A percentile compares a stretch with the other conserved stretches of the same genome.
phyloP scores from a whole-genome alignment of 208 protist genomes.

The Trypanosoma vivax region DNA sequence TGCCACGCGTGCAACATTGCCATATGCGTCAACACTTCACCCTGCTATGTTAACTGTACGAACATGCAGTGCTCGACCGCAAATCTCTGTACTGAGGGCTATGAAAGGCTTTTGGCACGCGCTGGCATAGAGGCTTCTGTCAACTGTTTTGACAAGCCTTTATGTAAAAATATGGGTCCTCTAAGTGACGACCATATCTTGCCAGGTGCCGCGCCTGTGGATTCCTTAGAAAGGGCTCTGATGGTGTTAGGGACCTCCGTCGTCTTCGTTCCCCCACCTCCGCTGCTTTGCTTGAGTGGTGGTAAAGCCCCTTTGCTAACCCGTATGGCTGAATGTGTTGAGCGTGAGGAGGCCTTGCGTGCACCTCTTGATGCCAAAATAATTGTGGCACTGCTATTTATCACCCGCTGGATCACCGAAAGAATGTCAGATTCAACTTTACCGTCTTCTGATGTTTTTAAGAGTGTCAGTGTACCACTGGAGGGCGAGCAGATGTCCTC shows the following conservation, averaged over 20 bases:
- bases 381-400: conserved; percentile 27
- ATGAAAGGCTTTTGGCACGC: conserved; percentile 33
- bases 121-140: conserved; percentile 30
- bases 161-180: not conserved
- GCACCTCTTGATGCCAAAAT: conserved; percentile 22
- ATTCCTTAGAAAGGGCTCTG: conserved; percentile 9
- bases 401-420: conserved; percentile 5
- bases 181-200: not conserved
- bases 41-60: conserved; percentile 42
- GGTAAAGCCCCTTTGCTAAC: conserved; percentile 17
- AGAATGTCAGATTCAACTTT: not conserved
- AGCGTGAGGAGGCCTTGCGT: conserved; percentile 13
- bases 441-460: not conserved
- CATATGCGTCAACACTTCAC: conserved; percentile 61
- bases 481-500: not conserved
- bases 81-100: conserved; percentile 45
- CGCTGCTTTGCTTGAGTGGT: conserved; percentile 37
- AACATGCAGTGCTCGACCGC: conserved; percentile 52
- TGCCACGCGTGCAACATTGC: conserved; percentile 63
- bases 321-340: conserved; percentile 19
- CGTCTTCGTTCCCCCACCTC: conserved; percentile 35
- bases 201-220: not conserved
- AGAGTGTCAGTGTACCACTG: not conserved
- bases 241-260: conserved; percentile 30
- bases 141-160: conserved; percentile 44